Percentiles rank a stretch among this genome's conserved stretches.
These are phyloP conservation scores for Yamadazyma pseudoaaseri DNA, from an alignment of 1,139 yeast genomes.

Conservation along the genomic window DNA sequence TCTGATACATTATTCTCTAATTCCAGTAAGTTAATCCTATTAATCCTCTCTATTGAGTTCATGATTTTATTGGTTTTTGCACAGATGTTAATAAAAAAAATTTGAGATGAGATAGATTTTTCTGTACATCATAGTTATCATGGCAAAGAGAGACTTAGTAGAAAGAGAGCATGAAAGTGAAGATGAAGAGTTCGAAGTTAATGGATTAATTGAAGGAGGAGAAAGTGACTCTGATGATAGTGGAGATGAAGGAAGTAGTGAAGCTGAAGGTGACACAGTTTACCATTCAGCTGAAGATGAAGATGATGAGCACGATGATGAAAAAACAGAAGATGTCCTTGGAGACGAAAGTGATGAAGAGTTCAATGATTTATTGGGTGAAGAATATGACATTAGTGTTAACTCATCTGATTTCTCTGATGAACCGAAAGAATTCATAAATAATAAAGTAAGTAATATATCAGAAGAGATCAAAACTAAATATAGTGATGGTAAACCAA, in stretches of 20 bases:
- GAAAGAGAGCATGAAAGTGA: constrained; percentile 22
- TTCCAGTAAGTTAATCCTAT: constrained; percentile 66
- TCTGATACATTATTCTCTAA: constrained; percentile 57
- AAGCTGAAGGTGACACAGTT: constrained; percentile 23
- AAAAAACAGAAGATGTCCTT: constrained; percentile 27
- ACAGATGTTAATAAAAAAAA: constrained; percentile 10
- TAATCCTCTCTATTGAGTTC: constrained; percentile 51
- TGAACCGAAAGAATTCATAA: constrained; percentile 49
- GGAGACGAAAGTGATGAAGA: constrained; percentile 46
- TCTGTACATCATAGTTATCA: background rate
- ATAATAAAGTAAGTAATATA: constrained; percentile 42
- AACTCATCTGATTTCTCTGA: constrained; percentile 43
- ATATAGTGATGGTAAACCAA: constrained; percentile 77
- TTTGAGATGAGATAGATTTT: constrained; percentile 15
- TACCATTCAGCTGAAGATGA: constrained; percentile 21
- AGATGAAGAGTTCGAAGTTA: constrained; percentile 27
- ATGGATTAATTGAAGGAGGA: constrained; percentile 26
- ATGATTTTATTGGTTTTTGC: constrained; percentile 19
- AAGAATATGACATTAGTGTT: constrained; percentile 39
- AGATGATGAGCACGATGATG: constrained; percentile 26
- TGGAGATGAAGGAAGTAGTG: constrained; percentile 7
- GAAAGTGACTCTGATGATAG: constrained; percentile 9
- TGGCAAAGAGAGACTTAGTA: constrained; percentile 11
- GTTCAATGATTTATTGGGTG: constrained; percentile 56
- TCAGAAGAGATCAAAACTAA: constrained; percentile 43